Percentiles rank a stretch among this genome's conserved stretches.
Evolutionary conservation across 2,329 filamentous ascomycete genomes (phyloP).

Genomic region (Pseudocercospora ulei): DNA sequence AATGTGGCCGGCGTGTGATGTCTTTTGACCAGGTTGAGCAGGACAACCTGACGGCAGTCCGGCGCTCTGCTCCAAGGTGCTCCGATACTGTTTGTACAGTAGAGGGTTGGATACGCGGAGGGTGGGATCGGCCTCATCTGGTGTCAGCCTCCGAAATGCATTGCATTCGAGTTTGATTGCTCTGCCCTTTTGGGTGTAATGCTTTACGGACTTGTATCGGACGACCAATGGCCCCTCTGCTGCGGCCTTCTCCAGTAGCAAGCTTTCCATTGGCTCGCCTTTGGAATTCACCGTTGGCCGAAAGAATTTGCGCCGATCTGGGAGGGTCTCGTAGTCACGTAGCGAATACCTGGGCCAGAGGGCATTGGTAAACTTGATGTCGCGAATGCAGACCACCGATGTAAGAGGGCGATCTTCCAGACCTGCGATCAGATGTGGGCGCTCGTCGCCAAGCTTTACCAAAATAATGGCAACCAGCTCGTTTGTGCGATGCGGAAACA

Average conservation of each 20-base stretch:
- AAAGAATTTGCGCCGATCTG: background rate
- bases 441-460: background rate
- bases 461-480: slow-evolving; percentile 41
- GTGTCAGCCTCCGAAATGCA: background rate
- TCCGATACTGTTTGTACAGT: background rate
- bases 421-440: slow-evolving; percentile 7
- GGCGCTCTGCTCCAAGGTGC: background rate
- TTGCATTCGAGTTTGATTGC: slow-evolving; percentile 4
- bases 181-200: slow-evolving; percentile 22
- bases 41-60: too few species aligned
- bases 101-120: background rate
- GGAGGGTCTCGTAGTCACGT: slow-evolving; percentile 3
- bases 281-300: background rate
- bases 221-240: slow-evolving; percentile 42
- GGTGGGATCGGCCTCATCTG: slow-evolving; percentile 1
- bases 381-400: slow-evolving; percentile 18
- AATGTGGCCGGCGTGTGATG: too few species aligned
- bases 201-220: slow-evolving; percentile 43
- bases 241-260: slow-evolving; percentile 19
- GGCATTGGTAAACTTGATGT: slow-evolving; percentile 47
- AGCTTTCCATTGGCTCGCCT: too few species aligned
- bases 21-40: too few species aligned
- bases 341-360: slow-evolving; percentile 30
- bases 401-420: slow-evolving; percentile 21
- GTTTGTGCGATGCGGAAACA: slow-evolving; percentile 35